Base-by-base conservation (phyloP, 768 basidiomycete species). In the Baorangia bicolor region DNA sequence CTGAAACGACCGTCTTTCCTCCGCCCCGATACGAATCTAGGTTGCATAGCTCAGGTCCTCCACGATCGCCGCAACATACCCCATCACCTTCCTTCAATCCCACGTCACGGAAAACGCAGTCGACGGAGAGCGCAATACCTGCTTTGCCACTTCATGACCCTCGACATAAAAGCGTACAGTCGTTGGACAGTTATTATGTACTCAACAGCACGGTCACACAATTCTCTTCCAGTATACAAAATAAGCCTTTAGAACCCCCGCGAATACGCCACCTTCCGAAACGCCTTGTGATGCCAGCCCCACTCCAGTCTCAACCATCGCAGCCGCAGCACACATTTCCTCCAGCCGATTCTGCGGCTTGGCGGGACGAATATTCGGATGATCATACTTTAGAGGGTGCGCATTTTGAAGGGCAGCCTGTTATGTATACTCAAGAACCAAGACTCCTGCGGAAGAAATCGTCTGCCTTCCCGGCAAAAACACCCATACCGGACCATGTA, bases 231-330 rank as follows among this genome's bases (percentile, higher is more conserved):
- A 23, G 31, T 44, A 11, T 46, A 18, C 65, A 58, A 35, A 46
- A 54, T 37, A 50, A 48, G 20, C 34, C 51, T 34, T 40, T 48
- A 23, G 64, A 61, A 27, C 57, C 57, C 6, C 61, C 49, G 18
- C 69, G 68, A 49, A 57, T 53, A 23, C 69, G 61, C 38, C 73
- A 84, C 68, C 63, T 84, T 40, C 88, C 88, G 4, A 86, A 81
- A 66, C 80, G 75, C 44, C 81, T 90, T 27, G 82, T 90, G 40
- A 90, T 90, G 88, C 88, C 88, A 43, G 71, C 84, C 4, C 88
- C 85, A 16, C 76, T 90, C 37, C 82, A 84, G 64, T 70, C 70
- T 55, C 65, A 66, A 27, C 55, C 57, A 25, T 59, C 55, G 14
- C 48, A 56, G 37, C 51, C 58, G 25, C 62, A 66, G 45, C 41